Evolutionary conservation across 768 basidiomycete species (phyloP).

Genomic region (Leccinum broughii): DNA sequence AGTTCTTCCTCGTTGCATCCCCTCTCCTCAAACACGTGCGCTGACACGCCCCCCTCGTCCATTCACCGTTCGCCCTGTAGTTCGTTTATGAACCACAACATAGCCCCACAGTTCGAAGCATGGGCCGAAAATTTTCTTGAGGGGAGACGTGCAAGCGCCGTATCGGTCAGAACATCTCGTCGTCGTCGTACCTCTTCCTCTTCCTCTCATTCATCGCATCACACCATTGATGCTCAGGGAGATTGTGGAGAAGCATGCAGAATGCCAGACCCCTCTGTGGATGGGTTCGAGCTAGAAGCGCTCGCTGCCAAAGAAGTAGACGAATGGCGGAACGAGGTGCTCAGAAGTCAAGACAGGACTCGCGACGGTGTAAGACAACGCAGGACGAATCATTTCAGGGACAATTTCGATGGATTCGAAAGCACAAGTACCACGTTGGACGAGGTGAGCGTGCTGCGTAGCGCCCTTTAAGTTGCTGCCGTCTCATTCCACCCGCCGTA

Average conservation of each 20-base stretch:
- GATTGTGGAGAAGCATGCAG: background rate
- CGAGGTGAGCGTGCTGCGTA: conserved; percentile 41
- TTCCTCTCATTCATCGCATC: conserved; percentile 12
- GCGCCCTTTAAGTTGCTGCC: background rate
- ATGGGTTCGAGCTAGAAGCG: conserved; percentile 51
- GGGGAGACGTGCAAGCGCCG: conserved; percentile 29
- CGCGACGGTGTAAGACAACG: conserved; percentile 9
- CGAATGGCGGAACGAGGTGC: conserved; percentile 51
- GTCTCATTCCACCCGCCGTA: conserved; percentile 21
- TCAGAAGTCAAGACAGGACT: conserved; percentile 29
- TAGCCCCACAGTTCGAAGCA: conserved; percentile 59
- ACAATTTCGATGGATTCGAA: conserved; percentile 21
- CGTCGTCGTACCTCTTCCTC: conserved; percentile 15
- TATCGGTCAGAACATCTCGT: conserved; percentile 21
- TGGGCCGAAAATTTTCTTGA: conserved; percentile 38
- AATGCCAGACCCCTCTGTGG: conserved; percentile 17
- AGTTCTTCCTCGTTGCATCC: conserved; percentile 10
- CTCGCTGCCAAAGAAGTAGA: conserved; percentile 50
- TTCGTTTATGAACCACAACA: conserved; percentile 72
- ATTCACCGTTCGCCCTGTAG: conserved; percentile 35
- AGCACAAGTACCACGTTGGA: conserved; percentile 39
- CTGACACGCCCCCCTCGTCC: conserved; percentile 18
- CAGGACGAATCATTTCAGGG: conserved; percentile 2
- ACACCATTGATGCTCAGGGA: conserved; percentile 9
- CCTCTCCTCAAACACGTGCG: conserved; percentile 17